phyloP scores from a whole-genome alignment of 2,329 filamentous ascomycete species.

The Cladosporium velox region DNA sequence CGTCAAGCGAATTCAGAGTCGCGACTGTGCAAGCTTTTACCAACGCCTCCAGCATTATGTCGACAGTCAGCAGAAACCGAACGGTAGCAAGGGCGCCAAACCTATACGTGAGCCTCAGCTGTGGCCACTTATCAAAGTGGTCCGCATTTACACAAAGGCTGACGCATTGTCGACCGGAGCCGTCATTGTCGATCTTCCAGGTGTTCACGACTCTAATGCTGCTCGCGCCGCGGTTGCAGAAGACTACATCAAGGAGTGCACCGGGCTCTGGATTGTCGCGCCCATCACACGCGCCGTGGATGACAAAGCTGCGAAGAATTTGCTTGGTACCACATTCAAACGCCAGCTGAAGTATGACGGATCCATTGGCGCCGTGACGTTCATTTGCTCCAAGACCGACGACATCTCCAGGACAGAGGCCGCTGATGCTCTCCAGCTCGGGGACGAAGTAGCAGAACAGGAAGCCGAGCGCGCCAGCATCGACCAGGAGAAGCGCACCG shows the following conservation, averaged over 20 bases:
- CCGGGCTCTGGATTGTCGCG: constrained; percentile 63
- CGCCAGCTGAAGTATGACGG: constrained; percentile 62
- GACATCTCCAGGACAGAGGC: constrained; percentile 57
- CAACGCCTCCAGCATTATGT: constrained; percentile 52
- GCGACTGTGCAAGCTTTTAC: constrained; percentile 47
- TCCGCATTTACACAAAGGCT: constrained; percentile 55
- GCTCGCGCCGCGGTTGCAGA: constrained; percentile 60
- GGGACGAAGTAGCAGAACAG: constrained; percentile 35
- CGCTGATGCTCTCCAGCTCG: constrained; percentile 41
- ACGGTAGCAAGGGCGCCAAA: constrained; percentile 37
- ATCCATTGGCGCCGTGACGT: constrained; percentile 56
- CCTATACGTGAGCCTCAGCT: constrained; percentile 40
- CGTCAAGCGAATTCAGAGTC: constrained; percentile 43
- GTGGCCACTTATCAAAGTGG: constrained; percentile 58
- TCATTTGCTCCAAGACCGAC: constrained; percentile 66
- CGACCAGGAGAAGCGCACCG: constrained; percentile 24
- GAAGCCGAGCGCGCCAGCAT: constrained; percentile 34
- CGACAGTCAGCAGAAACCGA: constrained; percentile 54
- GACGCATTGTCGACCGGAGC: constrained; percentile 55
- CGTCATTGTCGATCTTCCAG: constrained; percentile 61
- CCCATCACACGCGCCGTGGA: constrained; percentile 63
- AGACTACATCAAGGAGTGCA: constrained; percentile 62
- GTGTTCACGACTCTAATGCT: constrained; percentile 61
- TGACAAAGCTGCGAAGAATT: constrained; percentile 58
- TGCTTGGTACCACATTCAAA: constrained; percentile 60